These are phyloP conservation scores for Aureobasidium sp. DNA, from an alignment of 2,329 filamentous ascomycete species.

Conservation along the genomic window DNA sequence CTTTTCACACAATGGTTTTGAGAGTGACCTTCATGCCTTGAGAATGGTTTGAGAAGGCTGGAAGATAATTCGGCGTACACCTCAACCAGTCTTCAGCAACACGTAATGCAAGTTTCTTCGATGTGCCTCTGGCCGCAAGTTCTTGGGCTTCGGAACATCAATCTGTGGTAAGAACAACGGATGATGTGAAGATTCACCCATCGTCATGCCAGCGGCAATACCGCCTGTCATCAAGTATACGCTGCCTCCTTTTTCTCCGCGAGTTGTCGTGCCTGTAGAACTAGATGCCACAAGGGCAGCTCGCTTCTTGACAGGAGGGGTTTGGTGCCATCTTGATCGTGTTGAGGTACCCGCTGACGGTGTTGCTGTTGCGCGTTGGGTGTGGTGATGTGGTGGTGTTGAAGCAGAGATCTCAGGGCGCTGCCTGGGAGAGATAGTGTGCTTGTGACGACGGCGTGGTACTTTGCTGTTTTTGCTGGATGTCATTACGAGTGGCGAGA, in stretches of 20 bases:
- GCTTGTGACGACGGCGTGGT: neutral
- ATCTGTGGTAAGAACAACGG: neutral
- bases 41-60: neutral
- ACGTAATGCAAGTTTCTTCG: neutral
- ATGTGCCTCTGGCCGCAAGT: neutral
- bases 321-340: neutral
- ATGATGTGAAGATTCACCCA: neutral
- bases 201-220: neutral
- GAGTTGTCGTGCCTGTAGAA: neutral
- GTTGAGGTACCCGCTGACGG: neutral
- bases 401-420: neutral
- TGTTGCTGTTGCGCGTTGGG: neutral
- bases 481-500: neutral
- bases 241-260: neutral
- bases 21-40: no score
- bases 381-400: neutral
- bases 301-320: neutral
- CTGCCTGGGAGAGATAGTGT: neutral
- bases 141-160: neutral
- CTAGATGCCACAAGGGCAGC: neutral
- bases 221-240: neutral
- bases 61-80: neutral
- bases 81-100: neutral
- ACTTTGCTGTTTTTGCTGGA: neutral
- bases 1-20: neutral